phyloP scores from a whole-genome alignment of 495 filamentous ascomycete genomes.

The Bacidia rubella region DNA sequence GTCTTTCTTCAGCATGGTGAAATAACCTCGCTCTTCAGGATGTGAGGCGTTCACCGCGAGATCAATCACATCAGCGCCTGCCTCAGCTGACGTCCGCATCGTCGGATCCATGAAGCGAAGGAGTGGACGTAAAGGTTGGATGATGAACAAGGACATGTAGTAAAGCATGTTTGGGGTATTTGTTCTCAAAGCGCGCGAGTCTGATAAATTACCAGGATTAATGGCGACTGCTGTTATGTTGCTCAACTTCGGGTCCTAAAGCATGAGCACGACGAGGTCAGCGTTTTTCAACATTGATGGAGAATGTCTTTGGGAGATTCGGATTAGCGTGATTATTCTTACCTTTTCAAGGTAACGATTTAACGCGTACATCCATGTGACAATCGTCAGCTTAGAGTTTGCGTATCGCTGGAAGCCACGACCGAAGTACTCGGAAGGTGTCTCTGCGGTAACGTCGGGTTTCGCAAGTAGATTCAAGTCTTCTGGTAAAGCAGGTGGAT shows the following conservation, averaged over 20 bases:
- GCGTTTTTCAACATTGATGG: background rate
- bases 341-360: constrained; percentile 30
- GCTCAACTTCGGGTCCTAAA: constrained; percentile 21
- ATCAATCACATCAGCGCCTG: constrained; percentile 25
- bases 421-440: constrained; percentile 22
- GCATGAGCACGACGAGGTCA: background rate
- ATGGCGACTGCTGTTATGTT: constrained; percentile 33
- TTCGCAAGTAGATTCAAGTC: constrained; percentile 21
- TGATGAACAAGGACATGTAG: constrained; percentile 20
- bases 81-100: constrained; percentile 25
- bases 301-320: background rate
- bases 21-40: constrained; percentile 28
- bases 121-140: constrained; percentile 25
- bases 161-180: constrained; percentile 27
- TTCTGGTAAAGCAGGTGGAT: constrained; percentile 14
- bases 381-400: constrained; percentile 29
- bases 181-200: constrained; percentile 31
- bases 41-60: constrained; percentile 19
- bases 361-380: constrained; percentile 33
- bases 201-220: constrained; percentile 32
- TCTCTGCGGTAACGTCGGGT: constrained; percentile 13
- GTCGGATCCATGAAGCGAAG: constrained; percentile 24
- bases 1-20: constrained; percentile 25
- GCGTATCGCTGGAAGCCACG: constrained; percentile 32
- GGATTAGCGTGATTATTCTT: constrained; percentile 9